Conservation (phyloP, 2,329 filamentous ascomycete genomes). For the Trichoderma semiorbis region DNA sequence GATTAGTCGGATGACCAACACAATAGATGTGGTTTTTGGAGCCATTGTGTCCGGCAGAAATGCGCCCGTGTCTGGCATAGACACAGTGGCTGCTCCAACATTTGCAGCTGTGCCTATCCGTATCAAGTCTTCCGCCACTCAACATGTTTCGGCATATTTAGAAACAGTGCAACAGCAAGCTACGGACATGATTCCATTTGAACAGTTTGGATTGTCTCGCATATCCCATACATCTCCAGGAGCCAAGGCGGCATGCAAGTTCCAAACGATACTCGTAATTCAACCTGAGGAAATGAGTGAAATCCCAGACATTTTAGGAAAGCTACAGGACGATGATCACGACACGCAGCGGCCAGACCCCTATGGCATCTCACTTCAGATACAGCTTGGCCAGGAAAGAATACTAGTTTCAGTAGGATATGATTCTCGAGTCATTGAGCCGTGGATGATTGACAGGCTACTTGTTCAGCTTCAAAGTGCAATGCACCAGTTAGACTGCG, state of each 20-base stretch:
- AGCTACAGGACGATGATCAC: neutral
- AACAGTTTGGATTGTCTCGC: neutral
- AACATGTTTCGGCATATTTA: neutral
- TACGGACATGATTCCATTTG: slow-evolving; percentile 2
- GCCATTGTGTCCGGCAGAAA: slow-evolving; percentile 30
- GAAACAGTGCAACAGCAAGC: neutral
- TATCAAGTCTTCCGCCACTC: neutral
- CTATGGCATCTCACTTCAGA: neutral
- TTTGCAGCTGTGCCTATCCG: slow-evolving; percentile 23
- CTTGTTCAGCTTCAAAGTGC: neutral
- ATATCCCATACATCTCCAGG: neutral
- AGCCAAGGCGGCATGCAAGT: neutral
- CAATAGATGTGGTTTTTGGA: slow-evolving; percentile 40
- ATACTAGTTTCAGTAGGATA: neutral
- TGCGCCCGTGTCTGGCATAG: slow-evolving; percentile 20
- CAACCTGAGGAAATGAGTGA: neutral
- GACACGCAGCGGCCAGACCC: neutral
- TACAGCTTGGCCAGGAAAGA: neutral
- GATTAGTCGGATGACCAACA: slow-evolving; percentile 43
- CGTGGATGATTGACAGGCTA: slow-evolving; percentile 1
- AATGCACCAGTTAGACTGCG: neutral
- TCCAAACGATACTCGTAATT: neutral
- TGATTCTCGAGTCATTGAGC: neutral
- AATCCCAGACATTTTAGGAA: neutral
- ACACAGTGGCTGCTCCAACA: slow-evolving; percentile 22